Evolutionary conservation across 805 yeast genomes (phyloP), one percentile per base, ranked within the genome.

Genomic region (Cyberlindnera japonica): DNA sequence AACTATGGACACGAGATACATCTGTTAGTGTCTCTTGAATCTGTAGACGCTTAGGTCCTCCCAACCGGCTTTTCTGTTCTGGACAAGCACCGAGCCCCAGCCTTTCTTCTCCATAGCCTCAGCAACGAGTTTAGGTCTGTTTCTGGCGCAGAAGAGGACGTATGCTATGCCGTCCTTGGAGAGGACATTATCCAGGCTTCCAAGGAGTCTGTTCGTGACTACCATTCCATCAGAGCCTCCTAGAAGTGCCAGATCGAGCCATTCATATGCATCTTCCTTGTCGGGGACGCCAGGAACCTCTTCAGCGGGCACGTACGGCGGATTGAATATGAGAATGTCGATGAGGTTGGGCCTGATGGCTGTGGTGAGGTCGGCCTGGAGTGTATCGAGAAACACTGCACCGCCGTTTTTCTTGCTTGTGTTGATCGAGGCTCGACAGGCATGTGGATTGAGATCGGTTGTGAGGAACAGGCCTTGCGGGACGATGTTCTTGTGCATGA

Each of bases 261-360:
- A 89, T 13, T 68, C 67, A 22, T 72, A 69, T 15, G 75, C 79
- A 9, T 70, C 74, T 3, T 68, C 69, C 0, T 49, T 51, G 0
- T 43, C 44, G 0, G 93, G 93, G 2, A 74, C 50, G 0, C 48
- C 55, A 0, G 98, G 97, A 0, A 87, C 83, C 0, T 54, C 56
- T 43, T 80, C 89, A 1, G 91, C 86, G 0, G 99, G 99, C 1
- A 93, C 99, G 57, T 93, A 93, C 0, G 99, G 99, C 0, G 99
- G 99, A 55, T 93, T 93, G 63, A 93, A 93, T 1, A 93, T 69
- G 17, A 93, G 64, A 1, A 91, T 42, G 54, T 93, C 98, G 2
- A 89, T 71, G 5, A 63, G 37, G 2, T 69, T 50, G 0, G 55
- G 54, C 11, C 73, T 58, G 9, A 88, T 47, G 3, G 77, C 68